A percentile compares a stretch with the other conserved stretches of the same genome.
Conservation (phyloP, 2,329 filamentous ascomycete species). For the Paecilomyces fulvus region DNA sequence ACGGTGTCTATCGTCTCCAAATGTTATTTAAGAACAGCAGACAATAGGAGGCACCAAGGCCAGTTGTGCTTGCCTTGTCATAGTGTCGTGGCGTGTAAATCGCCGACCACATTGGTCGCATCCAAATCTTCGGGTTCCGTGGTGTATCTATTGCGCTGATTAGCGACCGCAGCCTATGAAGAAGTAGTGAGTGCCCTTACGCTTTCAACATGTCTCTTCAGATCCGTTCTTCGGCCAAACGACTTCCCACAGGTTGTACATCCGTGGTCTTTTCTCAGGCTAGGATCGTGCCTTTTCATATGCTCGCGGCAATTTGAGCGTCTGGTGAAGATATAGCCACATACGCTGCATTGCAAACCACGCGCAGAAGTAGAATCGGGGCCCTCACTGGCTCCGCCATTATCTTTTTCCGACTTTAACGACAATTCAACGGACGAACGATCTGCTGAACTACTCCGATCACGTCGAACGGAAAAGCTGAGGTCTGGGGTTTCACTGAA, state of each 20-base stretch:
- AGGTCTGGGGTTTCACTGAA: constrained; percentile 2
- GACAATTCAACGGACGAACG: constrained; percentile 4
- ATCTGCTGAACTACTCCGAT: constrained; percentile 1
- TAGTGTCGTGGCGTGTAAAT: constrained; percentile 74
- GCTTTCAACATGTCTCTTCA: constrained; percentile 48
- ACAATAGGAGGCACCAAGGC: neutral
- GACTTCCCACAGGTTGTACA: constrained; percentile 65
- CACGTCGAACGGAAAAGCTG: neutral
- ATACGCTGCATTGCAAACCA: constrained; percentile 67
- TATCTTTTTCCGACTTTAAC: constrained; percentile 6
- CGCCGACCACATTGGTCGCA: constrained; percentile 63
- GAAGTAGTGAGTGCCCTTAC: constrained; percentile 39
- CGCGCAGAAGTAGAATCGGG: constrained; percentile 33
- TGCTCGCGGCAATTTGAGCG: constrained; percentile 84
- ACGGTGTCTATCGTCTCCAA: constrained; percentile 6
- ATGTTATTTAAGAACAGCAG: neutral
- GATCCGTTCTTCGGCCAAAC: constrained; percentile 77
- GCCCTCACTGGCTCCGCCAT: constrained; percentile 2
- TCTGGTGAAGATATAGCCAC: constrained; percentile 70
- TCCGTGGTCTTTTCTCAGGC: constrained; percentile 60
- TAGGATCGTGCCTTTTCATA: constrained; percentile 72
- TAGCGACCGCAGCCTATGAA: constrained; percentile 5
- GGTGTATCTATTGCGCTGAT: constrained; percentile 59
- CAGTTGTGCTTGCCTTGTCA: constrained; percentile 55
- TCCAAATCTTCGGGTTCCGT: constrained; percentile 60